phyloP scores from a whole-genome alignment of 2,329 filamentous ascomycete species.

The Exophiala lecanii-corni region DNA sequence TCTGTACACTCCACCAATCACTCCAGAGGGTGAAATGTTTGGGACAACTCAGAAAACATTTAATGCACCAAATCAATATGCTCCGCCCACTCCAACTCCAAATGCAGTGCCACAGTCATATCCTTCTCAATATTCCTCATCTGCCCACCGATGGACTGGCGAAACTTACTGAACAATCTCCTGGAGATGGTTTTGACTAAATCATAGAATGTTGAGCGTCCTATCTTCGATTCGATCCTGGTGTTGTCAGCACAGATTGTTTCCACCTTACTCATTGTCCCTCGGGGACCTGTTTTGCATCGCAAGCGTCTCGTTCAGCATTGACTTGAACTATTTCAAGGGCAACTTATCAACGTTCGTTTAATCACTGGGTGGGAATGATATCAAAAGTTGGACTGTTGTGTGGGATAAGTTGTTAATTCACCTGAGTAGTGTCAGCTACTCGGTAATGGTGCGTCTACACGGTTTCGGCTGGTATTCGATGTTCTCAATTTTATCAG shows the following conservation, averaged over 20 bases:
- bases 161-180: background rate
- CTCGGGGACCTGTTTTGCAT: slow-evolving; percentile 1
- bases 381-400: background rate
- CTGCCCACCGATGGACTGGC: slow-evolving; percentile 13
- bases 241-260: background rate
- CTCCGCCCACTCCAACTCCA: slow-evolving; percentile 25
- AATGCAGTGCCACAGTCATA: slow-evolving; percentile 17
- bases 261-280: background rate
- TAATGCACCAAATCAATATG: slow-evolving; percentile 26
- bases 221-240: background rate
- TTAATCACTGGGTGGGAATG: background rate
- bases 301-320: slow-evolving; percentile 1
- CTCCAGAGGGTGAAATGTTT: slow-evolving; percentile 37
- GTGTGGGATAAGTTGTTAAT: too few relatives aligned
- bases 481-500: too few relatives aligned
- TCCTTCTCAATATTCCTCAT: slow-evolving; percentile 12
- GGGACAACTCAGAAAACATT: slow-evolving; percentile 33
- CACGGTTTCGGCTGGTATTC: too few relatives aligned
- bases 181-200: background rate
- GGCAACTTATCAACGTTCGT: background rate
- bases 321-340: background rate
- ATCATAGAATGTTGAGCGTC: background rate
- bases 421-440: too few relatives aligned
- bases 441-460: too few relatives aligned
- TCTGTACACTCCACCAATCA: slow-evolving; percentile 46